Percentiles rank a stretch among this genome's conserved stretches.
These are phyloP conservation scores for Dittrichia graveolens DNA, from an alignment of 129 eudicot genomes.

Conservation along the genomic window DNA sequence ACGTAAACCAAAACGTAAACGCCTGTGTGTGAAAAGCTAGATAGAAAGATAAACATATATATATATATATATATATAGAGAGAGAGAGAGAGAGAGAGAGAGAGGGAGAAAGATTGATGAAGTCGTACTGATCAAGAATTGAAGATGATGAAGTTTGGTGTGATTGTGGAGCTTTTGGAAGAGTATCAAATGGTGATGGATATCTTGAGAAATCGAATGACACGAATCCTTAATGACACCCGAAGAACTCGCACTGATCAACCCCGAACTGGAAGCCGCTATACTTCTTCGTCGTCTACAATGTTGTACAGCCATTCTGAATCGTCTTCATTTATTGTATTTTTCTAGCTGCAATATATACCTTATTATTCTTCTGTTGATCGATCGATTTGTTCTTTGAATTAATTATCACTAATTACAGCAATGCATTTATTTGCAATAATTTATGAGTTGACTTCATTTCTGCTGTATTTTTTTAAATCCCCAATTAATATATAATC, in stretches of 20 bases:
- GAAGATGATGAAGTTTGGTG: constrained; percentile 40
- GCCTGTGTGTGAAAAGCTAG: not conserved
- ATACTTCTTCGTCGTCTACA: not conserved
- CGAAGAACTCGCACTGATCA: not conserved
- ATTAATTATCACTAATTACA: too few relatives aligned
- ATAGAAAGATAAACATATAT: not conserved
- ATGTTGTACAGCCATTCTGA: constrained; percentile 10
- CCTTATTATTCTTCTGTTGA: not conserved
- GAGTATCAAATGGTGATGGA: constrained; percentile 35
- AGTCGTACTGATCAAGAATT: too few relatives aligned
- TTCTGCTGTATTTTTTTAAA: too few relatives aligned
- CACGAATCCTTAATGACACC: constrained; percentile 7
- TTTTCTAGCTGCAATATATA: constrained; percentile 18
- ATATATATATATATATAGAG: too few relatives aligned
- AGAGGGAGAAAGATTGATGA: not conserved
- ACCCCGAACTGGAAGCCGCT: too few relatives aligned
- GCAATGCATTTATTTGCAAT: too few relatives aligned
- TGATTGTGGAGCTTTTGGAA: constrained; percentile 37
- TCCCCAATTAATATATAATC: too few relatives aligned
- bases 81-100: not conserved
- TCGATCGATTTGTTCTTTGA: not conserved
- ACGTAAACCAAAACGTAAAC: constrained; percentile 17
- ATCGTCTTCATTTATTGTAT: constrained; percentile 26
- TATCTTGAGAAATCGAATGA: constrained; percentile 31
- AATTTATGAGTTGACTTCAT: too few relatives aligned